Base-by-base conservation (phyloP, 2,329 filamentous ascomycete species). In the Periconia sp. region DNA sequence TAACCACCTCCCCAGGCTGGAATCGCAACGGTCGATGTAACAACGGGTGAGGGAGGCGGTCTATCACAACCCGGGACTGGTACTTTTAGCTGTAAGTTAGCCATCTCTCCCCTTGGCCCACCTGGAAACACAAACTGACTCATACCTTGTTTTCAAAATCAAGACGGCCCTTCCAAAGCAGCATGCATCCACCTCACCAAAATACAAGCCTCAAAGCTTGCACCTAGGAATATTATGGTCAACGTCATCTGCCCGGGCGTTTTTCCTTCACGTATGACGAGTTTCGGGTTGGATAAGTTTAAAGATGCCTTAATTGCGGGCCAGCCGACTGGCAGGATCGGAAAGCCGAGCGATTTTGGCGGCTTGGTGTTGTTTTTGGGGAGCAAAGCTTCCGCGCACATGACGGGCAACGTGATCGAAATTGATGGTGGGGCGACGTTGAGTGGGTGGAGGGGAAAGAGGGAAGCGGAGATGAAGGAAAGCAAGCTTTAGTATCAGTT, bases 181-280 rank as follows among this genome's bases (percentile, higher is more conserved):
- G 80, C 80, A 17, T 70, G 79, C 61, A 80, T 82, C 58, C 80
- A 82, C 61, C 72, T 82, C 50, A 81, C 77, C 60, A 77, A 80
- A 41, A 75, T 80, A 46, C 73, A 79, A 44, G 79, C 80, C 17
- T 77, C 76, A 18, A 81, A 82, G 56, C 69, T 82, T 45, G 80
- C 79, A 13, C 75, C 74, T 30, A 75, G 79, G 54, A 80, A 82
- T 55, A 80, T 82, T 62, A 82, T 78, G 76, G 80, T 76, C 55
- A 80, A 78, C 49, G 70, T 70, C 37, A 69, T 77, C 45, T 76
- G 74, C 56, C 75, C 72, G 0, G 75, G 75, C n/a, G 74, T 76
- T 14, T 82, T 82, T 58, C 74, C 81, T 43, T 80, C 77, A 30
- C 79, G 81, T 45, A 82, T 82, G 80, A 82, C 81, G 58, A 76